Conservation (phyloP, 116 monocot species). For the Phalaenopsis hybrid region DNA sequence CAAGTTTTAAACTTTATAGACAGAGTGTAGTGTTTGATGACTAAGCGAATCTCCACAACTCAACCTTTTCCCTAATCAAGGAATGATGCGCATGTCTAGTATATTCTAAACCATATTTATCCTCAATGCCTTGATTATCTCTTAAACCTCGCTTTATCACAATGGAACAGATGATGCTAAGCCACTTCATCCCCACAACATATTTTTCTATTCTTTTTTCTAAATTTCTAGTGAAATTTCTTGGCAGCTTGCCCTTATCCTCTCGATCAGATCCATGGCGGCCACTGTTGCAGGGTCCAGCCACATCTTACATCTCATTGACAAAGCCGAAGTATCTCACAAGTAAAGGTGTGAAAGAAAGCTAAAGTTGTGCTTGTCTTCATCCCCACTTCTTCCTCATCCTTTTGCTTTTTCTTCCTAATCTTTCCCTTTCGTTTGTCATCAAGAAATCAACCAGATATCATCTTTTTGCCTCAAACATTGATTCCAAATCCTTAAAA, state of each 20-base stretch:
- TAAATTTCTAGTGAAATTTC: not conserved
- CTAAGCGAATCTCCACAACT: not conserved
- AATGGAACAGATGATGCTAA: not conserved
- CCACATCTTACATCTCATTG: not conserved
- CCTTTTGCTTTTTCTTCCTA: slow-evolving; percentile 27
- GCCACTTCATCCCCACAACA: not conserved
- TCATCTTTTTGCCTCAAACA: slow-evolving; percentile 7
- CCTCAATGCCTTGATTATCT: not conserved
- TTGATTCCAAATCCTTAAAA: slow-evolving; percentile 3
- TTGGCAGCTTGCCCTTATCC: not conserved
- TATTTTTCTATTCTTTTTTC: too few relatives aligned
- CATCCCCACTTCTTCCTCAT: slow-evolving; percentile 18
- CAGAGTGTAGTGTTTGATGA: not conserved
- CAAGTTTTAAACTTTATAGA: not conserved
- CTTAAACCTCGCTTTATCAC: not conserved
- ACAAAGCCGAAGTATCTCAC: slow-evolving; percentile 4
- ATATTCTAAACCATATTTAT: not conserved
- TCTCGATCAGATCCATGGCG: not conserved
- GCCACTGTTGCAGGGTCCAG: not conserved
- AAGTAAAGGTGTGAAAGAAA: slow-evolving; percentile 16
- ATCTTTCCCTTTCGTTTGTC: slow-evolving; percentile 12
- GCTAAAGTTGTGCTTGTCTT: slow-evolving; percentile 51
- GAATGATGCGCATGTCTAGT: too few relatives aligned
- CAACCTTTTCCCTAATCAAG: not conserved
- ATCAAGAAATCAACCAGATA: slow-evolving; percentile 13